Conservation (phyloP, 768 basidiomycete species). For the Russula olivacea region DNA sequence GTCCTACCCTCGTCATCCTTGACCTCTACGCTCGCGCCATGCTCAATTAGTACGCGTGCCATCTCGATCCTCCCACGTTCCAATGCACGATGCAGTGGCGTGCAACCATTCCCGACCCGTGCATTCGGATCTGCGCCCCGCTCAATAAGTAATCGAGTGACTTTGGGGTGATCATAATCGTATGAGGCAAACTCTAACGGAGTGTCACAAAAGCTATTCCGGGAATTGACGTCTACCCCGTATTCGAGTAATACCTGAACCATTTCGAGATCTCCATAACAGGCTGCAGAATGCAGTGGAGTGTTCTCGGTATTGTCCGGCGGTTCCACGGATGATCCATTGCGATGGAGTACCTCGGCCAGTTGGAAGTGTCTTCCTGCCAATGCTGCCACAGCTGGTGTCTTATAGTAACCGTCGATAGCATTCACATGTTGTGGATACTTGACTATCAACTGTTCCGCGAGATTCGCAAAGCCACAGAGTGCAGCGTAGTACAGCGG, state of each 20-base stretch:
- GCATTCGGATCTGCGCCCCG: neutral
- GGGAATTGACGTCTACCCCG: neutral
- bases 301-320: neutral
- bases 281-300: neutral
- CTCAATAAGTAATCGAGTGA: neutral
- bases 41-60: neutral
- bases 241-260: neutral
- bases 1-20: neutral
- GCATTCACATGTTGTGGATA: neutral
- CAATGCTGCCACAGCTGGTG: neutral
- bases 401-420: neutral
- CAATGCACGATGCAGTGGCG: neutral
- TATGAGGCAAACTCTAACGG: neutral
- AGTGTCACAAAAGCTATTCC: neutral
- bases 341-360: neutral
- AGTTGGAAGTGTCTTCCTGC: neutral
- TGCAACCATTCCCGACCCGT: rapidly evolving
- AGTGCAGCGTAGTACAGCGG: neutral
- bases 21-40: neutral
- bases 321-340: neutral
- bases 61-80: neutral
- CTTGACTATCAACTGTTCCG: neutral
- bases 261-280: neutral
- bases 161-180: neutral
- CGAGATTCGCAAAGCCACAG: neutral